A percentile compares a stretch with the other conserved stretches of the same genome.
phyloP scores from a whole-genome alignment of 257 asterid genomes.

The Capsicum baccatum region DNA sequence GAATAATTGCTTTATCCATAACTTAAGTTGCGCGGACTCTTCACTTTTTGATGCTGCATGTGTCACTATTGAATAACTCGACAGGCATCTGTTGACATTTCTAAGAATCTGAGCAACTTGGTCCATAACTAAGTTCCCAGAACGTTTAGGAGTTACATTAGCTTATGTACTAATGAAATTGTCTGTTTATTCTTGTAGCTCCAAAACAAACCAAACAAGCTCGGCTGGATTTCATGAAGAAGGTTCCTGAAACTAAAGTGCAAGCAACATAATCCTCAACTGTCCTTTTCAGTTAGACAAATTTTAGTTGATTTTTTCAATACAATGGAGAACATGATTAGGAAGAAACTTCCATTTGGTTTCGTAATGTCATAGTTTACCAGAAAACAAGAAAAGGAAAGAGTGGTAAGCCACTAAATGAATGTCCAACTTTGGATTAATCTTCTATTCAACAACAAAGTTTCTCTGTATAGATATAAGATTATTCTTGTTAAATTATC shows the following conservation, averaged over 20 bases:
- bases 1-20: neutral
- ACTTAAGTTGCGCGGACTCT: no score
- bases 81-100: no score
- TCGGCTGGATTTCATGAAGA: conserved; percentile 63
- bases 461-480: conserved; percentile 10
- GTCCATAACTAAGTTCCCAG: no score
- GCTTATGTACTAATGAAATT: conserved; percentile 27
- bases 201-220: conserved; percentile 71
- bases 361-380: conserved; percentile 5
- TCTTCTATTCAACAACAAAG: neutral
- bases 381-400: neutral
- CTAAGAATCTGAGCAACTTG: no score
- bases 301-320: conserved; percentile 27
- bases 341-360: conserved; percentile 15
- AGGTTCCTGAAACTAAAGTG: conserved; percentile 54
- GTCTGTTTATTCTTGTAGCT: conserved; percentile 42
- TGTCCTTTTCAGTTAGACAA: neutral
- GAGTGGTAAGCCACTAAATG: neutral
- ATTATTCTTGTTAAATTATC: conserved; percentile 16
- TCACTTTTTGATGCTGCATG: no score
- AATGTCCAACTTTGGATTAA: conserved; percentile 12
- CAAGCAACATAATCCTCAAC: conserved; percentile 46
- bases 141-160: neutral
- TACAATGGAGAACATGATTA: neutral
- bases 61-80: no score